These are phyloP conservation scores for Selaginella tamariscina DNA, from an alignment of 75 land plant genomes.

Conservation along the genomic window DNA sequence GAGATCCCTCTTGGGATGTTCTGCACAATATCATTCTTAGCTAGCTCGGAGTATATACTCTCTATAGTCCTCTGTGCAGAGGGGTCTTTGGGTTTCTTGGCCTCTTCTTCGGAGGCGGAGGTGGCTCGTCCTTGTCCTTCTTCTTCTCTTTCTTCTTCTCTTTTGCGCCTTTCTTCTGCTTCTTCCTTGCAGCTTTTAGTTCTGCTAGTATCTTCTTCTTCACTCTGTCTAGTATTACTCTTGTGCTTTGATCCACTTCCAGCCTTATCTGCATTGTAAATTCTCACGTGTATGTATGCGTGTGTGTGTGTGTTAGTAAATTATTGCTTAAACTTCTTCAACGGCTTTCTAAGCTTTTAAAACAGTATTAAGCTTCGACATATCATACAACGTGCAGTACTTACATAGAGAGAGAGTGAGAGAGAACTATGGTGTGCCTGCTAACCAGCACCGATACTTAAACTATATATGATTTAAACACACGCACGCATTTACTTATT, in stretches of 20 bases:
- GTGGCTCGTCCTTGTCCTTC: constrained; percentile 15
- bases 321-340: neutral
- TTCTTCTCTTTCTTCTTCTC: constrained; percentile 19
- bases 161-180: constrained; percentile 16
- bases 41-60: constrained; percentile 21
- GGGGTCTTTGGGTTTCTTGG: constrained; percentile 22
- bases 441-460: too few relatives aligned
- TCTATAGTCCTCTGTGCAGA: constrained; percentile 23
- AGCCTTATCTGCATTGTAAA: constrained; percentile 17
- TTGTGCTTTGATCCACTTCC: constrained; percentile 24
- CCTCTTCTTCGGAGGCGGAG: constrained; percentile 21
- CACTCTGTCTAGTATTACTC: constrained; percentile 21
- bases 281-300: neutral
- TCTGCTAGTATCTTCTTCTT: constrained; percentile 26
- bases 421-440: too few relatives aligned
- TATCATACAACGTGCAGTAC: too few relatives aligned
- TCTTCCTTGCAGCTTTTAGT: constrained; percentile 19
- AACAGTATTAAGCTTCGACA: too few relatives aligned
- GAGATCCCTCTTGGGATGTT: constrained; percentile 21
- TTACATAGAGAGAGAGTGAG: too few relatives aligned
- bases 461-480: neutral
- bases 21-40: constrained; percentile 20
- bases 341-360: too few relatives aligned
- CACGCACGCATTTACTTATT: neutral
- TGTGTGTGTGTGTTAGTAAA: neutral